Conservation (phyloP, 2,329 filamentous ascomycete genomes). For the Hypomyces rosellus region DNA sequence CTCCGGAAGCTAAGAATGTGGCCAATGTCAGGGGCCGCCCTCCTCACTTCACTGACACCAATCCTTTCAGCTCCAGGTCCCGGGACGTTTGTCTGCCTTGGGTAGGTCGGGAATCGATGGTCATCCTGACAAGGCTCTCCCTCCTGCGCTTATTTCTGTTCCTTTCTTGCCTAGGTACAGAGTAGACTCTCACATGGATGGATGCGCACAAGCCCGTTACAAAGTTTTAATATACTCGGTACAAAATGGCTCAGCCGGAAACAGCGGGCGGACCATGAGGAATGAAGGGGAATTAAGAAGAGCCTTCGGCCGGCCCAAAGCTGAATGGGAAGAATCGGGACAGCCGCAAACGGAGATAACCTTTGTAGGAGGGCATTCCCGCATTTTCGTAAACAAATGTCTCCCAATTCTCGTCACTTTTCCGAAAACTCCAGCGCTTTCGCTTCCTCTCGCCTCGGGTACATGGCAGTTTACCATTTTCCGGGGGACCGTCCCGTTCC, state of each 20-base stretch:
- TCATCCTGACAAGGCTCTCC: too few species aligned
- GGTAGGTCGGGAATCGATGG: too few species aligned
- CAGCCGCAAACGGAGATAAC: neutral
- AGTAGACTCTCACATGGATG: conserved; percentile 6
- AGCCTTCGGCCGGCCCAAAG: neutral
- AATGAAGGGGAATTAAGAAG: neutral
- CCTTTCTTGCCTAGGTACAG: conserved; percentile 2
- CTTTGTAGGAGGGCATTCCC: neutral
- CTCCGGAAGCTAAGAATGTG: neutral
- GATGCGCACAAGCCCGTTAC: conserved; percentile 1
- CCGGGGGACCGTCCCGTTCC: conserved; percentile 11
- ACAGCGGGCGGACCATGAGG: neutral
- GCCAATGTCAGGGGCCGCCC: conserved; percentile 11
- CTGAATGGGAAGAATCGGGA: conserved; percentile 5
- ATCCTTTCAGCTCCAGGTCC: neutral
- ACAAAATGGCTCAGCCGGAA: conserved; percentile 9
- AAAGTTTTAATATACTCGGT: neutral
- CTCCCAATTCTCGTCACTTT: too few species aligned
- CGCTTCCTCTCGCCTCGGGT: too few species aligned
- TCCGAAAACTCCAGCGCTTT: too few species aligned
- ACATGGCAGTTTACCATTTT: neutral
- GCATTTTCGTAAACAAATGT: too few species aligned
- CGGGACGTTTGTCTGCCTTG: too few species aligned
- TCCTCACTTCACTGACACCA: neutral
- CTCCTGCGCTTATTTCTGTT: neutral